Base-by-base conservation (phyloP, 257 asterid species). In the Forsythia viridissima region DNA sequence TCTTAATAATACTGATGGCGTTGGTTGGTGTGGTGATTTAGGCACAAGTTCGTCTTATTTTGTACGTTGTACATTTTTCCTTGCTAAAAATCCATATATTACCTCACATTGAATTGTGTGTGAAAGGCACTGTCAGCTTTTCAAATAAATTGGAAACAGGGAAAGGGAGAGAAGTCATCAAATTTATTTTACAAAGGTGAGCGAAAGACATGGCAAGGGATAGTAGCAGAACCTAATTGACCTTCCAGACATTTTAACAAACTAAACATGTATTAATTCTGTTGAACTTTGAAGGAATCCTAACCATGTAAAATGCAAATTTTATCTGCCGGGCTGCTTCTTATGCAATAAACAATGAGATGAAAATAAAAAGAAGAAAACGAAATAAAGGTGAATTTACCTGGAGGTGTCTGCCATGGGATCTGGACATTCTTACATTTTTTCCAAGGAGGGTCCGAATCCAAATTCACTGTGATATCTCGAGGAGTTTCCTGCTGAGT, bases 391-490 rank as follows among this genome's bases (percentile, higher is more conserved):
- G 76, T 68, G 81, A 86, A 81, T 85, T 78, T 89, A 96, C 99
- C 99, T 85, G 90, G 89, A 48, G 99, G 99, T 74, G 76, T 81
- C 85, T 37, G 68, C 99, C 99, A 96, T 2, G 87, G 90, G 79
- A 93, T 92, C 87, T 85, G 91, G 70, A 82, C 59, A 79, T 90
- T 91, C 88, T 89, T 90, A 88, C 79, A 72, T 90, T 84, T 96
- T 80, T 89, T 93, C 84, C 74, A 63, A 2, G 86, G 93, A 79
- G 98, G 95, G 85, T 91, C 97, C 66, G 75, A 24, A 66, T 89
- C 89, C 81, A 80, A 41, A 74, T 73, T 82, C 79, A 72, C 71
- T 73, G 72, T 79, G 68, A 65, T 77, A 39, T 81, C 75, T 15
- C 79, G 46, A 48, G 70, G 75, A 82, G 84, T 71, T 81, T 83